Percentiles rank a stretch among this genome's conserved stretches.
Evolutionary conservation across 257 asterid genomes (phyloP).

Genomic region (Nemophila menziesii): DNA sequence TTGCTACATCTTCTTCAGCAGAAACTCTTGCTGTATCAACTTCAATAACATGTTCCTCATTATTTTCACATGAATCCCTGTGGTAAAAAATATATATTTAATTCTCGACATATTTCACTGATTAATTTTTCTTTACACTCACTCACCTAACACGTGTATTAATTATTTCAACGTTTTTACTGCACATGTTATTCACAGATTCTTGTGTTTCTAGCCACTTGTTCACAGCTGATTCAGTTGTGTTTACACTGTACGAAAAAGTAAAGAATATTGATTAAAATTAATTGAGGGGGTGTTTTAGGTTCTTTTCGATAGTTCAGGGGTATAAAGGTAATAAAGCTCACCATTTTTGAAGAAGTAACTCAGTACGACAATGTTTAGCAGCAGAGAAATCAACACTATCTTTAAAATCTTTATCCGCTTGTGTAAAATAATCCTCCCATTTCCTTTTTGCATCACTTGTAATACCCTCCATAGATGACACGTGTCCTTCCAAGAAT

Average conservation of each 20-base stretch:
- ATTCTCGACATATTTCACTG: neutral
- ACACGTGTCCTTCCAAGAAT: constrained; percentile 60
- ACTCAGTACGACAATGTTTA: constrained; percentile 79
- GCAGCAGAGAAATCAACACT: constrained; percentile 67
- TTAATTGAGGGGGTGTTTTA: neutral
- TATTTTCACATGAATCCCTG: constrained; percentile 41
- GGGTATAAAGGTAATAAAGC: too few relatives aligned
- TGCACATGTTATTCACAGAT: constrained; percentile 42
- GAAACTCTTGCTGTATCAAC: constrained; percentile 43
- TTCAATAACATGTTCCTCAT: constrained; percentile 51
- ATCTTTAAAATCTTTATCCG: constrained; percentile 44
- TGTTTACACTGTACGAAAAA: constrained; percentile 30
- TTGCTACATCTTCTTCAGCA: constrained; percentile 48
- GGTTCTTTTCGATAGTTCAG: too few relatives aligned
- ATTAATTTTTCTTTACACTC: neutral
- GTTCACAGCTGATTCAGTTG: constrained; percentile 38
- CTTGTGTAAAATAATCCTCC: constrained; percentile 53
- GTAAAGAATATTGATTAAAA: constrained; percentile 1
- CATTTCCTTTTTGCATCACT: constrained; percentile 75
- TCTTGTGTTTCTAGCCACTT: constrained; percentile 37
- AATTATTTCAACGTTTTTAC: constrained; percentile 34
- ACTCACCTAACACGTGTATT: constrained; percentile 50
- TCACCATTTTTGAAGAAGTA: constrained; percentile 59
- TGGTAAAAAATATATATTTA: constrained; percentile 4
- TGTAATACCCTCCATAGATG: constrained; percentile 52